phyloP scores from a whole-genome alignment of 306 rosid species.

The Corylus avellana region DNA sequence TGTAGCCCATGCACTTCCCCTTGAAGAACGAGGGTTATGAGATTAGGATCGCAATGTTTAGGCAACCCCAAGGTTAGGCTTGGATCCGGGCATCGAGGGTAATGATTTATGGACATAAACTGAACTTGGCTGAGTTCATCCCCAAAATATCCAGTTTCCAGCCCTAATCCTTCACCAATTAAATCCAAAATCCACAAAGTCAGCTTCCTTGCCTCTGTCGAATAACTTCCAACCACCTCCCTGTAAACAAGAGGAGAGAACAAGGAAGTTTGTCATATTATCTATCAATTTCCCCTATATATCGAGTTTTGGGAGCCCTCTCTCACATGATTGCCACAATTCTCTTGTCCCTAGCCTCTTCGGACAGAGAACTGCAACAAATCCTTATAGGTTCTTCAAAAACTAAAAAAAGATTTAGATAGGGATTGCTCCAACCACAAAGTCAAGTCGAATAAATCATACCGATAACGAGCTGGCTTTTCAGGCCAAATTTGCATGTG shows the following conservation, averaged over 20 bases:
- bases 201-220: conserved; percentile 25
- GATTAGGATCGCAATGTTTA: conserved; percentile 28
- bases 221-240: conserved; percentile 20
- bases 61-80: conserved; percentile 42
- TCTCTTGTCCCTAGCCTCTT: too few relatives aligned
- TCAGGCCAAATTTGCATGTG: conserved; percentile 61
- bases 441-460: not conserved
- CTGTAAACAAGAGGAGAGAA: not conserved
- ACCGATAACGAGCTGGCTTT: conserved; percentile 61
- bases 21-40: conserved; percentile 23
- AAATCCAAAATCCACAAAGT: conserved; percentile 27
- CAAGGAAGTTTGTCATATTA: not conserved
- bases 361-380: too few relatives aligned
- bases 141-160: not conserved
- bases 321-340: too few relatives aligned
- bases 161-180: conserved; percentile 28
- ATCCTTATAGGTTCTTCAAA: too few relatives aligned
- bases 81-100: conserved; percentile 33
- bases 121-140: conserved; percentile 14
- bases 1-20: conserved; percentile 26
- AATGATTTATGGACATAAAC: not conserved
- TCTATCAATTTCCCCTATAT: too few relatives aligned
- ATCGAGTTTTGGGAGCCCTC: too few relatives aligned
- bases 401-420: too few relatives aligned
- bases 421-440: too few relatives aligned